These are phyloP conservation scores for Aspergillus terreus DNA, from an alignment of 2,329 filamentous ascomycete species.

Conservation along the genomic window DNA sequence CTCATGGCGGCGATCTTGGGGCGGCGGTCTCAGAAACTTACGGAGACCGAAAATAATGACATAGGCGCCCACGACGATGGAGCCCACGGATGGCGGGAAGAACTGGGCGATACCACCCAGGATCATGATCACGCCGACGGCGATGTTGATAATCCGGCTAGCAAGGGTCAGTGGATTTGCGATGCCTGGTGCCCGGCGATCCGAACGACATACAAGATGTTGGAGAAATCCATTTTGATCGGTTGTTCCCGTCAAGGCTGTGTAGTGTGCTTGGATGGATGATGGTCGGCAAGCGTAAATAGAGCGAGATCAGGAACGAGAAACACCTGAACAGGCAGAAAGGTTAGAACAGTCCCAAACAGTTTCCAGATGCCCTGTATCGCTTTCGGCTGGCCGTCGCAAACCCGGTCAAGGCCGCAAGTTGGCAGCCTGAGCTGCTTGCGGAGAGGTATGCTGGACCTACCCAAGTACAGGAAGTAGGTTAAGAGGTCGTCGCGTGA, in stretches of 20 bases:
- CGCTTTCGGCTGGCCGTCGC: too few relatives aligned
- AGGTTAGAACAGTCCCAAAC: not conserved
- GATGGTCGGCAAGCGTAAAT: not conserved
- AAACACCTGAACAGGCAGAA: not conserved
- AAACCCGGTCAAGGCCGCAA: too few relatives aligned
- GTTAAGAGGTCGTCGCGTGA: too few relatives aligned
- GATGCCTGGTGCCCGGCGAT: not conserved
- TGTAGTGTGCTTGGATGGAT: not conserved
- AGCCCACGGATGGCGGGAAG: conserved; percentile 47
- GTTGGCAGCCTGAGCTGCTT: not conserved
- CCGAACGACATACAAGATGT: conserved; percentile 70
- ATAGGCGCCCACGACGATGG: conserved; percentile 77
- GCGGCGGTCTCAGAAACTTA: conserved; percentile 40
- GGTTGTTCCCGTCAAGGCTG: not conserved
- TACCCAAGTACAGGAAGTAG: not conserved
- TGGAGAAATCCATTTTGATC: conserved; percentile 80
- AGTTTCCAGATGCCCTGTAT: not conserved
- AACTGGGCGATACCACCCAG: conserved; percentile 65
- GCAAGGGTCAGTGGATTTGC: conserved; percentile 13
- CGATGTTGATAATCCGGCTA: conserved; percentile 94
- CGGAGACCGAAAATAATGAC: conserved; percentile 86
- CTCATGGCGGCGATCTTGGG: not conserved
- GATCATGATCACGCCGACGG: conserved; percentile 79
- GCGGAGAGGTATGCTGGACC: not conserved
- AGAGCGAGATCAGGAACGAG: not conserved